phyloP scores from a whole-genome alignment of 164 flowering plant genomes.

The Vitis vinifera region DNA sequence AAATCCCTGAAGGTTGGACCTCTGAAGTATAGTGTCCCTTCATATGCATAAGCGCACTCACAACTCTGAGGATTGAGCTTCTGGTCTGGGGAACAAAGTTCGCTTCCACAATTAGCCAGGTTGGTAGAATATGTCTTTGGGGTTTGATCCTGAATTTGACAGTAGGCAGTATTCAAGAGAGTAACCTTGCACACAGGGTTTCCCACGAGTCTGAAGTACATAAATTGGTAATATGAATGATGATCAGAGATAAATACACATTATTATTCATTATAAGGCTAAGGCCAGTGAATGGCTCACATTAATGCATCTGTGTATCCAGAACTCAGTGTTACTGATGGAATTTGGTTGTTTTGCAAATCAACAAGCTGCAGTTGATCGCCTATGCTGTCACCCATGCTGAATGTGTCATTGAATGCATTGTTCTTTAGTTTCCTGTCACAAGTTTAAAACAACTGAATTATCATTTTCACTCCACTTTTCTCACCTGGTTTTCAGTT shows the following conservation, averaged over 20 bases:
- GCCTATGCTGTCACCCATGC: slow-evolving; percentile 62
- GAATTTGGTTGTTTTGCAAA: slow-evolving; percentile 64
- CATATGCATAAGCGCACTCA: slow-evolving; percentile 76
- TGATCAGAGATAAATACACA: background rate
- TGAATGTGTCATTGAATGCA: slow-evolving; percentile 53
- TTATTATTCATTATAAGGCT: background rate
- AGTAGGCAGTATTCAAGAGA: slow-evolving; percentile 46
- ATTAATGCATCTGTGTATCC: slow-evolving; percentile 51
- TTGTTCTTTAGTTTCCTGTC: slow-evolving; percentile 78
- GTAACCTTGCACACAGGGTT: slow-evolving; percentile 68
- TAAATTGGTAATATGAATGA: slow-evolving; percentile 3
- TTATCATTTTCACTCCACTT: background rate
- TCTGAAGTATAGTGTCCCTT: slow-evolving; percentile 78
- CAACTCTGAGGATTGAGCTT: slow-evolving; percentile 81
- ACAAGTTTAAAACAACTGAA: slow-evolving; percentile 3
- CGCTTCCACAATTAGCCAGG: slow-evolving; percentile 57
- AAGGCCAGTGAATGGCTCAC: slow-evolving; percentile 37
- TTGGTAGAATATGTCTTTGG: slow-evolving; percentile 62
- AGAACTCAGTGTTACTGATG: slow-evolving; percentile 34
- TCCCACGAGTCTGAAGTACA: slow-evolving; percentile 54
- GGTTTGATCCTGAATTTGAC: slow-evolving; percentile 48
- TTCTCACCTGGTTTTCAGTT: background rate
- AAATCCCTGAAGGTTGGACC: slow-evolving; percentile 76
- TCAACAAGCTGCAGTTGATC: slow-evolving; percentile 69
- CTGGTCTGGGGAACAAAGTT: slow-evolving; percentile 47